phyloP scores from a whole-genome alignment of 352 stramenopile genomes.

The Peronospora tabacina region DNA sequence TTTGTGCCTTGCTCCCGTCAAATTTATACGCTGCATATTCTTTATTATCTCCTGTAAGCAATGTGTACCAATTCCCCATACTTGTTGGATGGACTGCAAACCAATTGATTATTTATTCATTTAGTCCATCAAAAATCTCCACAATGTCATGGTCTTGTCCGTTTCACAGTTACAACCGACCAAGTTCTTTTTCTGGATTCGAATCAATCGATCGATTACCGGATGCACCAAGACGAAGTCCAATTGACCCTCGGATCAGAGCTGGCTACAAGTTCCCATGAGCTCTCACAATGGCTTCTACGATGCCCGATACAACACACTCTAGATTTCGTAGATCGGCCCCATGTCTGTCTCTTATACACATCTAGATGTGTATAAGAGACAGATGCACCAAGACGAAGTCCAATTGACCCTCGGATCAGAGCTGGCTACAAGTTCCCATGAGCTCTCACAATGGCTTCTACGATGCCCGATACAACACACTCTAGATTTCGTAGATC shows the following conservation, averaged over 20 bases:
- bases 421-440: slow-evolving; percentile 55
- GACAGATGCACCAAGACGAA: slow-evolving; percentile 70
- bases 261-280: slow-evolving; percentile 65
- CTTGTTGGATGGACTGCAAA: slow-evolving; percentile 91
- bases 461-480: slow-evolving; percentile 83
- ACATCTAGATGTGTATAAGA: too few relatives aligned
- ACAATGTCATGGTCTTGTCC: slow-evolving; percentile 90
- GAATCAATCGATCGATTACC: slow-evolving; percentile 87
- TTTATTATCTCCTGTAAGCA: slow-evolving; percentile 93
- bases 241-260: slow-evolving; percentile 52
- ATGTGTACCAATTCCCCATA: slow-evolving; percentile 90
- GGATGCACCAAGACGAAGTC: slow-evolving; percentile 62
- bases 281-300: slow-evolving; percentile 70
- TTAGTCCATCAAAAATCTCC: slow-evolving; percentile 78
- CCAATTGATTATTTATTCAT: slow-evolving; percentile 89
- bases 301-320: slow-evolving; percentile 84
- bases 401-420: slow-evolving; percentile 54
- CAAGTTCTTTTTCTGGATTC: slow-evolving; percentile 80
- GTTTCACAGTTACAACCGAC: slow-evolving; percentile 76
- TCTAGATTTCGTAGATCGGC: too few relatives aligned
- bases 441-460: slow-evolving; percentile 74
- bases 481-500: slow-evolving; percentile 89
- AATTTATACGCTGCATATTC: slow-evolving; percentile 87
- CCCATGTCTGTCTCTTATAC: too few relatives aligned
- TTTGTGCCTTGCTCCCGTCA: slow-evolving; percentile 68